These are phyloP conservation scores for Dactylonectria macrodidyma DNA, from an alignment of 2,329 filamentous ascomycete species.

Conservation along the genomic window DNA sequence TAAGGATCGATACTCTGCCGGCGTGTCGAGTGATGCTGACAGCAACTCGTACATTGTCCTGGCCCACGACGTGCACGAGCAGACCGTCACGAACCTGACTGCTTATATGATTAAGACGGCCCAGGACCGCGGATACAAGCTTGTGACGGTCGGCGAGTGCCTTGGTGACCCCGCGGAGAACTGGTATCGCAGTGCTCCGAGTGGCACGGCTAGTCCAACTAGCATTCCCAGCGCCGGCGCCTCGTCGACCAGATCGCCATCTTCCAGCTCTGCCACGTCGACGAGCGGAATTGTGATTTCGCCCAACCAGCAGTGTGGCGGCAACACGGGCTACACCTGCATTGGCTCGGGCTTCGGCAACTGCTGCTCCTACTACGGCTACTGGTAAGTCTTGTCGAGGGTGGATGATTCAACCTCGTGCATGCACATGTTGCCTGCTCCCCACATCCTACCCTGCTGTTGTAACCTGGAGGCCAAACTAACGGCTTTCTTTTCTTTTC, in stretches of 20 bases:
- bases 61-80: constrained; percentile 66
- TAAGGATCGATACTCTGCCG: constrained; percentile 55
- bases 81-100: constrained; percentile 60
- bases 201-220: constrained; percentile 28
- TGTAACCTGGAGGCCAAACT: no score
- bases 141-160: constrained; percentile 71
- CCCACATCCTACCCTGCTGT: no score
- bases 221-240: neutral
- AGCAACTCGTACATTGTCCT: constrained; percentile 64
- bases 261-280: constrained; percentile 30
- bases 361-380: constrained; percentile 60
- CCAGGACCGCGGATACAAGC: constrained; percentile 58
- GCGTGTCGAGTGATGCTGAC: constrained; percentile 52
- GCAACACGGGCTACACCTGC: constrained; percentile 54
- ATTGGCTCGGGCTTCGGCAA: constrained; percentile 53
- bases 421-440: neutral
- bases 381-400: constrained; percentile 51
- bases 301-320: constrained; percentile 56
- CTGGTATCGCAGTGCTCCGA: constrained; percentile 64
- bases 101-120: constrained; percentile 61
- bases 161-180: constrained; percentile 65
- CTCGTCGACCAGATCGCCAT: constrained; percentile 26
- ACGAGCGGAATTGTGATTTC: constrained; percentile 46
- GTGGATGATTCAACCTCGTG: constrained; percentile 3
- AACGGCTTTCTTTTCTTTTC: neutral